Evolutionary conservation across 2,329 filamentous ascomycete species (phyloP).

Genomic region (Aspergillus texensis): DNA sequence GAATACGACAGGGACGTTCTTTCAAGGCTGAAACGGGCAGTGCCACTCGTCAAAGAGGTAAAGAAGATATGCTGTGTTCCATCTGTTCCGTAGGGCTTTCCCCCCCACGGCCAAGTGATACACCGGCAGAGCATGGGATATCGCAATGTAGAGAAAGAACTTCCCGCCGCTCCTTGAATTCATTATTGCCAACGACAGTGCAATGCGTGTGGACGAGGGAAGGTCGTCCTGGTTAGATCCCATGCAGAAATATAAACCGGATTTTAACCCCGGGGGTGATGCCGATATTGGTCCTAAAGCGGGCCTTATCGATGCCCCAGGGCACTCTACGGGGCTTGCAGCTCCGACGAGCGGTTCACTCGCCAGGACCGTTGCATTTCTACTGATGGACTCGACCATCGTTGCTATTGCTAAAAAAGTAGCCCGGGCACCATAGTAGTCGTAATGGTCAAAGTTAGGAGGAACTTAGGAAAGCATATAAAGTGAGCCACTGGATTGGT

Average conservation of each 20-base stretch:
- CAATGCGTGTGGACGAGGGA: background rate
- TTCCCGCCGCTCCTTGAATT: too few species aligned
- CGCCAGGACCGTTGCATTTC: too few species aligned
- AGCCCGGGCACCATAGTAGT: too few species aligned
- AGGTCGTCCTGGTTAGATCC: conserved; percentile 15
- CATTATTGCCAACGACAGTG: too few species aligned
- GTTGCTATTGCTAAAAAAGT: too few species aligned
- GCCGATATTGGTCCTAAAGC: conserved; percentile 17
- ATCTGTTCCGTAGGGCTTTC: conserved; percentile 20
- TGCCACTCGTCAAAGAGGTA: background rate
- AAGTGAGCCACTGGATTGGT: too few species aligned
- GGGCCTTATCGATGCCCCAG: conserved; percentile 29
- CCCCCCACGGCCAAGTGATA: conserved; percentile 22
- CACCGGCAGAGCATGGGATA: conserved; percentile 25
- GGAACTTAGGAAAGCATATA: too few species aligned
- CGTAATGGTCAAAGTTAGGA: too few species aligned
- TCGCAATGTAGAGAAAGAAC: conserved; percentile 20
- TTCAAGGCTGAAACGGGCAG: too few species aligned
- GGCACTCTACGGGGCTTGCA: conserved; percentile 28
- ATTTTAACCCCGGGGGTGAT: conserved; percentile 22
- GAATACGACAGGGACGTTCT: too few species aligned
- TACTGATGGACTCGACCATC: too few species aligned
- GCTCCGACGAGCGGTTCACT: too few species aligned
- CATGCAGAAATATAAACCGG: conserved; percentile 11
- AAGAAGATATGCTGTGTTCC: background rate